Percentiles rank a stretch among this genome's conserved stretches.
These are phyloP conservation scores for Pugionium dolabratum DNA, from an alignment of 345 rosid species.

Conservation along the genomic window DNA sequence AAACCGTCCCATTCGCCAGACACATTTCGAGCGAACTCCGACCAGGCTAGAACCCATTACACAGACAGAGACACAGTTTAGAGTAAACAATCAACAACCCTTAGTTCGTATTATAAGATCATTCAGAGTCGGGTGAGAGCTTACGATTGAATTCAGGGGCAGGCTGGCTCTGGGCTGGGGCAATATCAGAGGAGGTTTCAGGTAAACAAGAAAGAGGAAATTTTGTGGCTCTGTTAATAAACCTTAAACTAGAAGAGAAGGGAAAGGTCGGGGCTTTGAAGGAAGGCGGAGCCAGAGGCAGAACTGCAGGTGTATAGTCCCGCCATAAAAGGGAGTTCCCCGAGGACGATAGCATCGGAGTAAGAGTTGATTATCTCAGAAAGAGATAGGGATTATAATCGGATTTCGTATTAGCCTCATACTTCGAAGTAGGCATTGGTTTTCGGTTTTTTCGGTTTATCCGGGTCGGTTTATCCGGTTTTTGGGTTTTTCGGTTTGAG, in stretches of 20 bases:
- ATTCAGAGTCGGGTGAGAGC: neutral
- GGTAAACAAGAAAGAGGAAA: slow-evolving; percentile 24
- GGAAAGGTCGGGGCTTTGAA: slow-evolving; percentile 14
- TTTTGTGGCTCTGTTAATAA: neutral
- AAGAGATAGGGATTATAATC: neutral
- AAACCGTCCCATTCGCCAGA: slow-evolving; percentile 99
- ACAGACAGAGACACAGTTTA: neutral
- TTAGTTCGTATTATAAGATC: neutral
- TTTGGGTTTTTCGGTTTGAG: too few species aligned
- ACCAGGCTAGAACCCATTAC: slow-evolving; percentile 49
- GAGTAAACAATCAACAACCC: neutral
- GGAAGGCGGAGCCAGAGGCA: neutral
- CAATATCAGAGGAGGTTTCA: slow-evolving; percentile 17
- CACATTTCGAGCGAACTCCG: slow-evolving; percentile 67
- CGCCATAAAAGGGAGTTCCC: slow-evolving; percentile 30
- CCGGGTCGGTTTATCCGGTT: too few species aligned
- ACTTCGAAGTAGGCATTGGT: neutral
- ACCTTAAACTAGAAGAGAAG: slow-evolving; percentile 10
- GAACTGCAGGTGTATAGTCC: neutral
- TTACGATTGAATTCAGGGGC: slow-evolving; percentile 20
- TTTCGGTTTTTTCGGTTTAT: neutral
- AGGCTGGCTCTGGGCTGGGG: slow-evolving; percentile 10
- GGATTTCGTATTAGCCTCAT: neutral
- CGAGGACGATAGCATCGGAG: slow-evolving; percentile 20
- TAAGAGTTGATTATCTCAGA: neutral